A percentile compares a stretch with the other conserved stretches of the same genome.
These are phyloP conservation scores for Clonostachys solani DNA, from an alignment of 2,329 filamentous ascomycete species.

Conservation along the genomic window DNA sequence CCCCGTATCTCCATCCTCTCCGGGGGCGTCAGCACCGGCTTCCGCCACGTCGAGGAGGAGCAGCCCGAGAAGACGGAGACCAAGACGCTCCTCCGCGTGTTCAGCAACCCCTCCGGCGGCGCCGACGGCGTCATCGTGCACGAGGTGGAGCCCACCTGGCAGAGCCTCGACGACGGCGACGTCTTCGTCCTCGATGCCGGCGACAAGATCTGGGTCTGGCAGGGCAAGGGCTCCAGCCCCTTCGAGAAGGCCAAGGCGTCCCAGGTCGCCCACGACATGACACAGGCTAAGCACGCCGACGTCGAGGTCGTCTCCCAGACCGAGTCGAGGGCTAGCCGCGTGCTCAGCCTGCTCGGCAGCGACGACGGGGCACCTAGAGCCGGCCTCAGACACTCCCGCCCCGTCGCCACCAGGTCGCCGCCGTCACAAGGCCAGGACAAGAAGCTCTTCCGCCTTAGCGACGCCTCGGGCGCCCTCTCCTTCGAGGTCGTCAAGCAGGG, in stretches of 20 bases:
- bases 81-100: slow-evolving; percentile 55
- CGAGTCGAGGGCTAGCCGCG: slow-evolving; percentile 48
- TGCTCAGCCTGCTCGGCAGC: slow-evolving; percentile 54
- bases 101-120: slow-evolving; percentile 49
- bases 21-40: slow-evolving; percentile 59
- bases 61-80: slow-evolving; percentile 23
- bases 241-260: slow-evolving; percentile 68
- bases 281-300: slow-evolving; percentile 57
- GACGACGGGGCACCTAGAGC: slow-evolving; percentile 19
- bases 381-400: slow-evolving; percentile 35
- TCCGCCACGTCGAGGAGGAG: slow-evolving; percentile 54
- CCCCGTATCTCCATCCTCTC: slow-evolving; percentile 53
- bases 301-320: slow-evolving; percentile 61
- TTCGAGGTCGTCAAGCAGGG: slow-evolving; percentile 58
- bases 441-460: slow-evolving; percentile 59
- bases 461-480: slow-evolving; percentile 50
- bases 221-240: slow-evolving; percentile 59
- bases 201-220: slow-evolving; percentile 67
- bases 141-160: slow-evolving; percentile 59
- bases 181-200: slow-evolving; percentile 62
- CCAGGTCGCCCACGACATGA: slow-evolving; percentile 63
- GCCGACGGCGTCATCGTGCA: slow-evolving; percentile 51
- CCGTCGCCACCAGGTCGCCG: slow-evolving; percentile 15
- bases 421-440: slow-evolving; percentile 12
- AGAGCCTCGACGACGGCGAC: slow-evolving; percentile 60